Evolutionary conservation across 1,284 basidiomycete species (phyloP), one percentile per base, ranked within the genome.

Genomic region (Chiua sp.): DNA sequence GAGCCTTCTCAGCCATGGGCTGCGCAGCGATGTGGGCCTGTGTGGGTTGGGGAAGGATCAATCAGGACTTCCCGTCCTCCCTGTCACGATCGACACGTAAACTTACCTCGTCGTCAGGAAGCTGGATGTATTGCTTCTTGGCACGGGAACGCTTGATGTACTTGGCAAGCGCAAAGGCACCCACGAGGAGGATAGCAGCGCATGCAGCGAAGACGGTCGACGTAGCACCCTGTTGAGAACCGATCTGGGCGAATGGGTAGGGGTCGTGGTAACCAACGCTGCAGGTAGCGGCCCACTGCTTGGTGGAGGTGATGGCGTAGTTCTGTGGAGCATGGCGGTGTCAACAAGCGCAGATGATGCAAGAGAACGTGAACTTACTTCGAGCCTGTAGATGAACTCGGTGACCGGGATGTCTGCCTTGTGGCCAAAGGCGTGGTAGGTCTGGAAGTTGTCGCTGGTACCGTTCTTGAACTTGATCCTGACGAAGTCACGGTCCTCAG

Each of bases 391-490:
- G 70, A 90, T 87, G 79, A 94, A 94, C 66, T 91, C 87, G 10
- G 86, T 87, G 64, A 94, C 81, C 46, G 91, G 84, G 65, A 93
- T 88, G 67, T 87, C 90, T 59, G 84, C 78, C 62, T 82, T 79
- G 78, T 89, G 86, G 59, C 84, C 86, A 72, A 90, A 91, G 68
- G 86, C 87, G 69, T 88, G 84, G 70, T 90, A 75, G 61, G 85
- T 83, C 68, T 83, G 72, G 78, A 86, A 87, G 66, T 78, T 74
- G 61, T 80, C 80, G 42, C 75, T 68, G 35, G 92, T 90, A 47
- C 93, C 93, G 75, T 96, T 96, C 79, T 87, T 89, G 86, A 94
- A 94, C 75, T 86, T 89, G 81, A 94, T 82, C 68, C 90, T 87
- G 71, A 96, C 77, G 78, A 91, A 90, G 77, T 90, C 87, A 64